phyloP scores from a whole-genome alignment of 352 stramenopile species.

The Stramenopiles sp. region DNA sequence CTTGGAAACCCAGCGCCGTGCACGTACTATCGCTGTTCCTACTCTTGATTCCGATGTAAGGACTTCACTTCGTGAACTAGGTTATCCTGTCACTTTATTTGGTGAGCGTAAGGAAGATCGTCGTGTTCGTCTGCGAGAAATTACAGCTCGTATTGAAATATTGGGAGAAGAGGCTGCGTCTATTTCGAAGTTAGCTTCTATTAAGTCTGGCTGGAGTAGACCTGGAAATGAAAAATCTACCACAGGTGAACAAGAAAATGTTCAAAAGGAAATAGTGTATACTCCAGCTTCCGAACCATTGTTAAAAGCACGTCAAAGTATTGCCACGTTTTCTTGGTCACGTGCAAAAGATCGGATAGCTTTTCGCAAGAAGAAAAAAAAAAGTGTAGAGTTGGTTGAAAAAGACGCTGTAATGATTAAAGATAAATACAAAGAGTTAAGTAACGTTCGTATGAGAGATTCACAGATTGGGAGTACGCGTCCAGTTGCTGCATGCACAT shows the following conservation, averaged over 20 bases:
- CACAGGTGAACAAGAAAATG: conserved; percentile 9
- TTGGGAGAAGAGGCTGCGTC: conserved; percentile 18
- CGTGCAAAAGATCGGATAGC: conserved; percentile 3
- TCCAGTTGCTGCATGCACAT: no score
- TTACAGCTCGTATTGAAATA: conserved; percentile 30
- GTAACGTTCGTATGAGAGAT: no score
- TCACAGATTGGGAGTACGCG: no score
- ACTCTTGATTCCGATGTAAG: conserved; percentile 59
- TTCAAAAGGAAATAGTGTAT: neutral
- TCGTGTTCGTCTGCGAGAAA: conserved; percentile 49
- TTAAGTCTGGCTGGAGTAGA: no score
- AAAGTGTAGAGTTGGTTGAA: neutral
- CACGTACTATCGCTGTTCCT: conserved; percentile 35
- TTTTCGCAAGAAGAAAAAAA: conserved; percentile 1
- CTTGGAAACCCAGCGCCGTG: conserved; percentile 7
- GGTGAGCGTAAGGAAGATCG: conserved; percentile 66
- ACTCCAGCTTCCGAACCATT: conserved; percentile 10
- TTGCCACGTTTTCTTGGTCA: neutral
- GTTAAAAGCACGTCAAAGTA: conserved; percentile 10
- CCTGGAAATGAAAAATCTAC: conserved; percentile 6
- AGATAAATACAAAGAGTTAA: neutral
- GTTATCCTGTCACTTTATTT: conserved; percentile 68
- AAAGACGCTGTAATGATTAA: conserved; percentile 2
- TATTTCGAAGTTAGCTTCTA: conserved; percentile 17
- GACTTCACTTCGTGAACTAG: conserved; percentile 36